Evolutionary conservation across 805 yeast species (phyloP).

Genomic region (Isabelozyma heimii): DNA sequence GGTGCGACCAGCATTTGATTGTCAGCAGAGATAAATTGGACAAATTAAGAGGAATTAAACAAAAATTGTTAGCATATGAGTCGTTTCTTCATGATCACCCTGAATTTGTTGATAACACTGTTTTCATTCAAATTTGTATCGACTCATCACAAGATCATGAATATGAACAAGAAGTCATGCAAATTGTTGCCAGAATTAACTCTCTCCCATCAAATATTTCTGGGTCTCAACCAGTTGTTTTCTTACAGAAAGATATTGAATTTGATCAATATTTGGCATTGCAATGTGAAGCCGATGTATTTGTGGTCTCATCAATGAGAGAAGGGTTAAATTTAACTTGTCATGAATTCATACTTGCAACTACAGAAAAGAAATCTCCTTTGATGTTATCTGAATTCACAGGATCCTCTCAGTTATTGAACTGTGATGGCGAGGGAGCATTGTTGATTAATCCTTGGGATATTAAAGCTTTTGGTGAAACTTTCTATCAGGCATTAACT

Average conservation of each 20-base stretch:
- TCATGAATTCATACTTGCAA: conserved; percentile 85
- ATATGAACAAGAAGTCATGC: conserved; percentile 69
- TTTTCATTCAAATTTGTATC: conserved; percentile 78
- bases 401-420: conserved; percentile 82
- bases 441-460: conserved; percentile 91
- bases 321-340: conserved; percentile 97
- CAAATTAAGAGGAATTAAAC: conserved; percentile 81
- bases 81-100: conserved; percentile 72
- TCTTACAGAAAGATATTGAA: conserved; percentile 83
- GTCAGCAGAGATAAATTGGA: conserved; percentile 90
- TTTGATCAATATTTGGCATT: conserved; percentile 88
- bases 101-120: conserved; percentile 61
- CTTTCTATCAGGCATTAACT: conserved; percentile 61
- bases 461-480: conserved; percentile 58
- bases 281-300: conserved; percentile 79
- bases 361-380: conserved; percentile 71
- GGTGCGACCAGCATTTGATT: conserved; percentile 69
- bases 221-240: conserved; percentile 75
- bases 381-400: conserved; percentile 88
- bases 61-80: conserved; percentile 85
- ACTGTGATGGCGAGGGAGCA: conserved; percentile 55
- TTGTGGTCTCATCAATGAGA: conserved; percentile 86
- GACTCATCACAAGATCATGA: conserved; percentile 56
- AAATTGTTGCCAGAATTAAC: conserved; percentile 83
- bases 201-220: conserved; percentile 72